Evolutionary conservation across 805 yeast genomes (phyloP), one percentile per base, ranked within the genome.

Genomic region (Saccharomycopsis oosterbeekiorum): DNA sequence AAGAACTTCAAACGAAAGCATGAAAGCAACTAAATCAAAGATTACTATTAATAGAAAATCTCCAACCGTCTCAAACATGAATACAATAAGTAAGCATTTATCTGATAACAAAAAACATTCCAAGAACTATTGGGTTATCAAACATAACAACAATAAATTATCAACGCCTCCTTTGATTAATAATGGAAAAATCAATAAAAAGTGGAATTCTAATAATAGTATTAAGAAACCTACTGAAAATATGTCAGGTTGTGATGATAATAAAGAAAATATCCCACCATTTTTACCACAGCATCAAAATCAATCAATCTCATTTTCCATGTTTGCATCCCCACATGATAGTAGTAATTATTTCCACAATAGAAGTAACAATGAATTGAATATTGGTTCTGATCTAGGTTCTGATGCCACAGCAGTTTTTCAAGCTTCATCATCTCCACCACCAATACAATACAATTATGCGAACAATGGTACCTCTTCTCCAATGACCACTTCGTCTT

Each of bases 91-190:
- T 26, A 34, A 17, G 41, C 34, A n/a, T 12, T 24, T 8, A 37
- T 24, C 26, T 15, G 42, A 14, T 21, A 47, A 21, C 21, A 53
- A 40, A 36, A 60, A 41, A 24, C 56, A 39, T 12, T n/a, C 36
- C 9, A 29, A 24, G 19, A 56, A 59, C 21, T 59, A 62, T 17
- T 62, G 64, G 64, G 53, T 53, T 26, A 57, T 62, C 14, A 39
- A 54, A 37, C 57, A 62, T n/a, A 59, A 51, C 39, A 17, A 36
- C 24, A 43, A 41, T 4, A 42, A 47, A 21, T 12, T 34, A 19
- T 47, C n/a, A 24, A 12, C 34, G 21, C 21, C 34, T 12, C 5
- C 34, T 11, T 14, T 37, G 41, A 37, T 14, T n/a, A 47, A 21
- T 11, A 21, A 6, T 2, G 34, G n/a, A 24, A 47, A 47, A 47